Evolutionary conservation across 805 yeast genomes (phyloP).

Genomic region (Wickerhamia fluorescens): DNA sequence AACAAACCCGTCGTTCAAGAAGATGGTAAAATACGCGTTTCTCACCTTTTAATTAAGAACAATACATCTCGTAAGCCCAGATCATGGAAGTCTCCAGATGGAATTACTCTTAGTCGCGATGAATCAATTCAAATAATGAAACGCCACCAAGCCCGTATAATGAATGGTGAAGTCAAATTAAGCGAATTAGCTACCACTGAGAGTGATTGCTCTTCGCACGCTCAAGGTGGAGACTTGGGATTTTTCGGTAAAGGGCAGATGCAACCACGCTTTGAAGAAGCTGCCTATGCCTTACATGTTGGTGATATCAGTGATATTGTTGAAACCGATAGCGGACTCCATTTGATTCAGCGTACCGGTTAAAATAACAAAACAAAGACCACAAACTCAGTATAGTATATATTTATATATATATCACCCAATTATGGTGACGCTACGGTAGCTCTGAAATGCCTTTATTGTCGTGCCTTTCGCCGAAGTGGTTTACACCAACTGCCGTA

Average conservation of each 20-base stretch:
- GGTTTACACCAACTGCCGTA: too few species aligned
- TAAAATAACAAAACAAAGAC: conserved; percentile 14
- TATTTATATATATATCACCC: neutral
- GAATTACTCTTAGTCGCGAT: conserved; percentile 72
- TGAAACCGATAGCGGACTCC: conserved; percentile 88
- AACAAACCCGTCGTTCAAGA: conserved; percentile 39
- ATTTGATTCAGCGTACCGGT: conserved; percentile 79
- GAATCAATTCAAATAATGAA: conserved; percentile 68
- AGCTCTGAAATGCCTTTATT: too few species aligned
- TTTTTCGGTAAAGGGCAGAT: conserved; percentile 82
- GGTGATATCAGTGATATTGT: conserved; percentile 81
- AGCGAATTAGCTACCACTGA: conserved; percentile 72
- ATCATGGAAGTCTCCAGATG: conserved; percentile 74
- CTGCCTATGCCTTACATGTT: conserved; percentile 71
- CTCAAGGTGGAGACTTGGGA: conserved; percentile 89
- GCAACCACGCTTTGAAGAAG: conserved; percentile 93
- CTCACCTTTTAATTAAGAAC: conserved; percentile 82
- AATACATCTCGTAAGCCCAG: conserved; percentile 80
- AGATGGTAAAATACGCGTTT: conserved; percentile 62
- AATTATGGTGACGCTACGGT: too few species aligned
- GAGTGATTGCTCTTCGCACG: conserved; percentile 83
- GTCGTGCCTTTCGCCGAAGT: too few species aligned
- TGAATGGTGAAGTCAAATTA: conserved; percentile 58
- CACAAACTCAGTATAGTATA: neutral
- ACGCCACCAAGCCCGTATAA: conserved; percentile 49